These are phyloP conservation scores for Metschnikowia bowlesiae DNA, from an alignment of 805 yeast genomes.

Conservation along the genomic window DNA sequence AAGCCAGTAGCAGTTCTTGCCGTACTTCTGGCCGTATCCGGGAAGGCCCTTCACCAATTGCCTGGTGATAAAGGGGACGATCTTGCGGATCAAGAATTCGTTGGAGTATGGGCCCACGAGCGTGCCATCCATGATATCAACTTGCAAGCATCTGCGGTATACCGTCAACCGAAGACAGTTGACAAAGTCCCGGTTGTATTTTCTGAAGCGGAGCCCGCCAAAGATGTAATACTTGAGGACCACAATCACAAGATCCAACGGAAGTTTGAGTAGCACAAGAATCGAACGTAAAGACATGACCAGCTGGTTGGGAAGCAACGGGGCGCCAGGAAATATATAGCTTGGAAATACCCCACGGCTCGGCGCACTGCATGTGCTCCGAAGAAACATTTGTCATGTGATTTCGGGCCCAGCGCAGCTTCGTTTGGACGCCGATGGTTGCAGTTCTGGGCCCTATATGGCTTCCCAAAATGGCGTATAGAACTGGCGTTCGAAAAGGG, in stretches of 20 bases:
- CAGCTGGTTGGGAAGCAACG: neutral
- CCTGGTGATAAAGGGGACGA: constrained; percentile 8
- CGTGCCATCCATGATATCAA: constrained; percentile 14
- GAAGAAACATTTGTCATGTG: neutral
- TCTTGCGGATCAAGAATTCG: constrained; percentile 8
- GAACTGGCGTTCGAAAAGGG: no score
- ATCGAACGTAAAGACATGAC: constrained; percentile 11
- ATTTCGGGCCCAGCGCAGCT: neutral
- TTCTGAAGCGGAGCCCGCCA: constrained; percentile 15
- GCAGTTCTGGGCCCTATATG: no score
- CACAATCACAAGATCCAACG: constrained; percentile 11
- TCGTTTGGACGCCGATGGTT: no score
- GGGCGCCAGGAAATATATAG: neutral
- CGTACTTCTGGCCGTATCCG: constrained; percentile 31
- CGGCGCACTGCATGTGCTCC: neutral
- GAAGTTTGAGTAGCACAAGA: constrained; percentile 9
- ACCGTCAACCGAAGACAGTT: constrained; percentile 14
- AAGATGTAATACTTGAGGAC: constrained; percentile 15
- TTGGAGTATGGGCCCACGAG: constrained; percentile 14
- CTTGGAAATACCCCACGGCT: neutral
- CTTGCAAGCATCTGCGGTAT: constrained; percentile 10
- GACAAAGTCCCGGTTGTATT: constrained; percentile 9
- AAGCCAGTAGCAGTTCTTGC: constrained; percentile 32
- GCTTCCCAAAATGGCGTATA: no score
- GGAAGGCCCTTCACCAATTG: constrained; percentile 15